A percentile compares a stretch with the other conserved stretches of the same genome.
These are phyloP conservation scores for Diophrys appendiculata DNA, from an alignment of 73 alveolate genomes.

Conservation along the genomic window DNA sequence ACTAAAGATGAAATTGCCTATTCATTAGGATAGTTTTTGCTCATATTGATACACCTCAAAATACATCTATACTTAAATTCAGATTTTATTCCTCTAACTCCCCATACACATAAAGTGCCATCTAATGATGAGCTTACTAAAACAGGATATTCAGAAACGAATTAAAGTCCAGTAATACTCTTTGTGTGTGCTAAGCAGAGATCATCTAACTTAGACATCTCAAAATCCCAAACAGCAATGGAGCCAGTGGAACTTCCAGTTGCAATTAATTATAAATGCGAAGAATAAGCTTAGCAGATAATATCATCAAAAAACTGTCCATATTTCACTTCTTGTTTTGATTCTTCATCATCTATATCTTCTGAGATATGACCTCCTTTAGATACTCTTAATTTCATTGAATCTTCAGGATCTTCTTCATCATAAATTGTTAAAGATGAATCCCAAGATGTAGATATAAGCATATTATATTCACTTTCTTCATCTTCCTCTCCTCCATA, in stretches of 20 bases:
- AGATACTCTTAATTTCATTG: constrained; percentile 61
- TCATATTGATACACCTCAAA: not conserved
- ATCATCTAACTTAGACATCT: constrained; percentile 90
- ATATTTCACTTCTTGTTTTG: too few species aligned
- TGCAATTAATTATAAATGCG: constrained; percentile 86
- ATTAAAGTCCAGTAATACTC: constrained; percentile 71
- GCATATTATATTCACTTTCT: constrained; percentile 20
- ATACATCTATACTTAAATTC: constrained; percentile 51
- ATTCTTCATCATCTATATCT: too few species aligned
- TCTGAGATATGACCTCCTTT: constrained; percentile 60
- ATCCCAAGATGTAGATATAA: constrained; percentile 78
- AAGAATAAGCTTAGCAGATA: not conserved
- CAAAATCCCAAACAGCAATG: constrained; percentile 94
- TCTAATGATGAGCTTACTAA: constrained; percentile 75
- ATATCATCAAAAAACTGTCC: not conserved
- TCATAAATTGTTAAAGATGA: constrained; percentile 72
- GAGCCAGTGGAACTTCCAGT: constrained; percentile 92
- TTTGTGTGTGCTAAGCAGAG: constrained; percentile 72
- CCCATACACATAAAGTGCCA: constrained; percentile 13
- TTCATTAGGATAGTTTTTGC: not conserved
- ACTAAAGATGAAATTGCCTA: not conserved
- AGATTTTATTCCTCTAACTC: constrained; percentile 53
- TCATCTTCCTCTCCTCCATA: not conserved
- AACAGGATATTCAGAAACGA: constrained; percentile 89
- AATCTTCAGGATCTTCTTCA: constrained; percentile 82